Evolutionary conservation across 2,329 filamentous ascomycete genomes (phyloP).

Genomic region (Aspergillus sergii): DNA sequence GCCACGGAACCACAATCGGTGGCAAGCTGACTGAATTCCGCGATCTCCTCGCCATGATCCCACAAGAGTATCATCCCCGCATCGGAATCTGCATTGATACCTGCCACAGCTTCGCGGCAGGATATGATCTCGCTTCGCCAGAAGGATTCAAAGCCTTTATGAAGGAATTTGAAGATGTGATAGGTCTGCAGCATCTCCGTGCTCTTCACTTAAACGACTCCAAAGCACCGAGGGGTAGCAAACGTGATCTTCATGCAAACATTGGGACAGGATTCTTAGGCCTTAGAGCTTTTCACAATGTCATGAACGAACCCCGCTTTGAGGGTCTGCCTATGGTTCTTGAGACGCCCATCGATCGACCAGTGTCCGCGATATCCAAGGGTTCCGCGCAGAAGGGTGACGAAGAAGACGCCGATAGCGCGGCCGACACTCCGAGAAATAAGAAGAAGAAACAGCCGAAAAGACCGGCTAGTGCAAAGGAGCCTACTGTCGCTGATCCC

Average conservation of each 20-base stretch:
- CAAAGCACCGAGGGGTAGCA: slow-evolving; percentile 81
- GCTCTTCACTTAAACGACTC: slow-evolving; percentile 94
- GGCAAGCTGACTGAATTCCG: slow-evolving; percentile 82
- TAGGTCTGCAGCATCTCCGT: slow-evolving; percentile 77
- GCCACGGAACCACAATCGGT: slow-evolving; percentile 83
- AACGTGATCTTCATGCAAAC: slow-evolving; percentile 90
- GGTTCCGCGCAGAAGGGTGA: slow-evolving; percentile 11
- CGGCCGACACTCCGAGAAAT: slow-evolving; percentile 21
- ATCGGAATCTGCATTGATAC: slow-evolving; percentile 96
- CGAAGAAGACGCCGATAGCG: slow-evolving; percentile 11
- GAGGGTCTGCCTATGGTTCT: slow-evolving; percentile 85
- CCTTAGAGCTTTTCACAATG: slow-evolving; percentile 82
- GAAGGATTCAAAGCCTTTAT: slow-evolving; percentile 74
- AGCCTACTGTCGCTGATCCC: slow-evolving; percentile 68
- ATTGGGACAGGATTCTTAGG: slow-evolving; percentile 95
- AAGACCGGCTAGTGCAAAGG: slow-evolving; percentile 24
- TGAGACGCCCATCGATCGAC: slow-evolving; percentile 88
- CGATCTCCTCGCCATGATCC: slow-evolving; percentile 76
- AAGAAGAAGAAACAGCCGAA: slow-evolving; percentile 27
- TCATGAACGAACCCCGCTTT: slow-evolving; percentile 81
- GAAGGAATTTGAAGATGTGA: slow-evolving; percentile 71
- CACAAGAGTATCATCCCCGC: slow-evolving; percentile 71
- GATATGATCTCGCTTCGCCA: slow-evolving; percentile 82
- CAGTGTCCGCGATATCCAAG: slow-evolving; percentile 29
- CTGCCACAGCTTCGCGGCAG: slow-evolving; percentile 92